Conservation (phyloP, 352 stramenopile genomes). For the Phytophthora tubulina region DNA sequence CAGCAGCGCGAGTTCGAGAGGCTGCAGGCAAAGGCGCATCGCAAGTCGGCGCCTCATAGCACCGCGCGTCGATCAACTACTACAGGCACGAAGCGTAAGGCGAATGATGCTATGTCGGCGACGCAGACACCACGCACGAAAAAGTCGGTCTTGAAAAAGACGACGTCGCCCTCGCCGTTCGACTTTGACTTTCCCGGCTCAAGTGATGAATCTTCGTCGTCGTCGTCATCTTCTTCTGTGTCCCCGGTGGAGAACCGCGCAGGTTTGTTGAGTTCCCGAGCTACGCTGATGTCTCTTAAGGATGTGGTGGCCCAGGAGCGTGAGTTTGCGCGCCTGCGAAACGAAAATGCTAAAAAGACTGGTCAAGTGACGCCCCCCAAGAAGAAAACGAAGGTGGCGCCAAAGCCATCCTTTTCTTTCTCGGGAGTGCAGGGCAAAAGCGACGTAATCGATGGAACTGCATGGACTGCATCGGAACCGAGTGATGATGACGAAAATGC, state of each 20-base stretch:
- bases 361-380: background rate
- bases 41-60: constrained; percentile 25
- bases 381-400: constrained; percentile 20
- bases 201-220: constrained; percentile 37
- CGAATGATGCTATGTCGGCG: background rate
- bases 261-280: constrained; percentile 4
- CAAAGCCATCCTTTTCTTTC: constrained; percentile 19
- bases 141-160: constrained; percentile 37
- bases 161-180: constrained; percentile 34
- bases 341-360: constrained; percentile 15
- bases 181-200: constrained; percentile 40
- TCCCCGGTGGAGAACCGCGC: constrained; percentile 3
- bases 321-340: constrained; percentile 34
- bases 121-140: constrained; percentile 11
- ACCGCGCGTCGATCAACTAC: constrained; percentile 2
- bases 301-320: constrained; percentile 44
- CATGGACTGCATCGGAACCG: constrained; percentile 28
- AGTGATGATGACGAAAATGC: constrained; percentile 21
- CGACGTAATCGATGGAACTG: constrained; percentile 33
- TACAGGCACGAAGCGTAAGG: constrained; percentile 41
- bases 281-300: constrained; percentile 35
- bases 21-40: constrained; percentile 39
- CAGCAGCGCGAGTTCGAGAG: constrained; percentile 61
- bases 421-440: constrained; percentile 7
- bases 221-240: constrained; percentile 20